A percentile compares a stretch with the other conserved stretches of the same genome.
Evolutionary conservation across 169 alveolate species (phyloP).

Genomic region (Cryptosporidium bovis): DNA sequence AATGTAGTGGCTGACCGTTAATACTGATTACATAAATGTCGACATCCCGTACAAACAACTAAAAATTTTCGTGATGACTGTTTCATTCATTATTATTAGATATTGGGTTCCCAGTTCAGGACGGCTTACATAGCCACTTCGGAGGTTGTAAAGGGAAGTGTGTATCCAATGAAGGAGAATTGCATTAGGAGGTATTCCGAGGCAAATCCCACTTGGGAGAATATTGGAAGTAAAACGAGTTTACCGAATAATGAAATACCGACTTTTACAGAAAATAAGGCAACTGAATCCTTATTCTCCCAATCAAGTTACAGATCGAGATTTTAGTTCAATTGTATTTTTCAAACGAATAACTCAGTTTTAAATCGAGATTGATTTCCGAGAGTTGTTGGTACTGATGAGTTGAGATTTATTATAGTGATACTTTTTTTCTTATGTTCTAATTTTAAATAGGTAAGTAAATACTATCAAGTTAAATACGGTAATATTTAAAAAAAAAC

Average conservation of each 20-base stretch:
- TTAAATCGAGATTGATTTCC: neutral
- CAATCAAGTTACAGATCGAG: conserved; percentile 64
- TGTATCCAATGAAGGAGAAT: conserved; percentile 70
- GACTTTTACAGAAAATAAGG: conserved; percentile 52
- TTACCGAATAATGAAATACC: conserved; percentile 17
- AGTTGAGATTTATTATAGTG: neutral
- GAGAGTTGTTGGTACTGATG: neutral
- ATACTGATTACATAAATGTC: too few relatives aligned
- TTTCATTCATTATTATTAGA: neutral
- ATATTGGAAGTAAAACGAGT: conserved; percentile 66
- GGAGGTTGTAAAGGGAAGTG: conserved; percentile 53
- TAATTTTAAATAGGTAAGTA: too few relatives aligned
- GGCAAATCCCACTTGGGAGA: conserved; percentile 67
- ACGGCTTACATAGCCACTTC: conserved; percentile 48
- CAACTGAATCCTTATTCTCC: conserved; percentile 41
- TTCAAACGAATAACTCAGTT: neutral
- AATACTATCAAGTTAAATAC: too few relatives aligned
- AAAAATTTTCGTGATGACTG: too few relatives aligned
- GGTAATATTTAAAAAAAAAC: too few relatives aligned
- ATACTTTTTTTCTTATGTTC: too few relatives aligned
- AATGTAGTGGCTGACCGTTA: too few relatives aligned
- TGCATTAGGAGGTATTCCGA: conserved; percentile 68
- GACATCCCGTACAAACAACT: too few relatives aligned
- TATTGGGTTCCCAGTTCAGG: conserved; percentile 55
- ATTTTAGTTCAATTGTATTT: conserved; percentile 2